These are phyloP conservation scores for Tetrapisispora taiwanensis DNA, from an alignment of 805 yeast genomes.

Conservation along the genomic window DNA sequence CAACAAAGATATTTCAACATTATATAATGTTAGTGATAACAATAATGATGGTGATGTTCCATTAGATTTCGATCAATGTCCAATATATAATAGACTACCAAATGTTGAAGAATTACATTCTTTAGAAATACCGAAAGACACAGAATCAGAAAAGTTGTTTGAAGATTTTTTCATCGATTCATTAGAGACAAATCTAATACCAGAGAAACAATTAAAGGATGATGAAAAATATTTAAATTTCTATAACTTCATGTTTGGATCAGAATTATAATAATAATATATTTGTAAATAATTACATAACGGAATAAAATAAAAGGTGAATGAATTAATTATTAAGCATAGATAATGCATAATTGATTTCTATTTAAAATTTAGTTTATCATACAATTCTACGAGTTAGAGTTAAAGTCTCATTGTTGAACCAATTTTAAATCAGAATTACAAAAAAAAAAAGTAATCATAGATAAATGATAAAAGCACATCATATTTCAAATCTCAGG, in stretches of 20 bases:
- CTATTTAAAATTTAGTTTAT: too few relatives aligned
- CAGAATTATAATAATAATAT: constrained; percentile 4
- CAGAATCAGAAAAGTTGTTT: neutral
- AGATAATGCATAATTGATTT: too few relatives aligned
- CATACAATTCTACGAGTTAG: too few relatives aligned
- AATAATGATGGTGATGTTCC: constrained; percentile 6
- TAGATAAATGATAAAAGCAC: too few relatives aligned
- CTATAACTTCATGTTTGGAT: constrained; percentile 17
- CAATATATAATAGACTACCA: constrained; percentile 1
- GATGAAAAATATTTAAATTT: constrained; percentile 25
- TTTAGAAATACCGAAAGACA: neutral
- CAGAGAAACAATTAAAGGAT: constrained; percentile 21
- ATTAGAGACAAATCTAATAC: constrained; percentile 12
- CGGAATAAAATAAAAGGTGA: neutral
- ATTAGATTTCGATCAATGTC: constrained; percentile 13
- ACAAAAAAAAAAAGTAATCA: too few relatives aligned
- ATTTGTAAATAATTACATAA: too few relatives aligned
- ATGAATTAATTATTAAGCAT: too few relatives aligned
- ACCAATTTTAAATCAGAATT: too few relatives aligned
- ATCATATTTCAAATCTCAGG: too few relatives aligned
- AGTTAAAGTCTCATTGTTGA: too few relatives aligned
- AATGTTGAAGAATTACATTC: neutral
- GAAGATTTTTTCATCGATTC: constrained; percentile 1
- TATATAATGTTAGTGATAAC: constrained; percentile 1
- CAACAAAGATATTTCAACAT: neutral